Base-by-base conservation (phyloP, 2,329 filamentous ascomycete species). In the Claviceps spartinae region DNA sequence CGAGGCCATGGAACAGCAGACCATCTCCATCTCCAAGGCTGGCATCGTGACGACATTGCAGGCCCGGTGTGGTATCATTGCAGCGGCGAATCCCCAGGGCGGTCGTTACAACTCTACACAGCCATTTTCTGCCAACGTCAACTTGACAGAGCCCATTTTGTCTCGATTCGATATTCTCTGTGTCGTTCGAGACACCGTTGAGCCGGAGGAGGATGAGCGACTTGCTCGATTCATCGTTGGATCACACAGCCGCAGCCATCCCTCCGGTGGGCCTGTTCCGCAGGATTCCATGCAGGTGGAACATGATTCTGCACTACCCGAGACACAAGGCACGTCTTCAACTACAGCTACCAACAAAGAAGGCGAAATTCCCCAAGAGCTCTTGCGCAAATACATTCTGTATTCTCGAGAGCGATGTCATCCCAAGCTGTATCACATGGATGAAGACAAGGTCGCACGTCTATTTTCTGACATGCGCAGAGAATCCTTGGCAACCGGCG, bases 1-100 rank as follows among this genome's bases (percentile, higher is more conserved):
- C 77, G 93, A 98, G 75, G 93, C 93, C 54, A 98, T 98, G 93
- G 93, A 98, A 69, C 93, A 98, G 69, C 93, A 98, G 71, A 98
- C 93, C 1, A 98, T 98, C 59, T 97, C 91, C 55, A 98, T 98
- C 63, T 95, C 89, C 57, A 98, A 98, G 67, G 93, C 93, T 0
- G 93, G 93, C 69, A 98, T 98, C 55, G 93, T 98, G 44, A 98
- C 93, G 1, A 97, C 93, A 0, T 76, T 98, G 1, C 91, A 98
- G 67, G 93, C 93, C 44, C 85, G 93, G 41, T 98, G 93, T 67
- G 89, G 90, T 51, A 94, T 98, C 59, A 89, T 98, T 57, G 93
- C 93, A 16, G 93, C 93, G 1, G 93, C 93, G 61, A 98, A 98
- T 69, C 93, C 93, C 0, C 91, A 95, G 55, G 91, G 90, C 47